A percentile compares a stretch with the other conserved stretches of the same genome.
Conservation (phyloP, 352 stramenopile genomes). For the Globisporangium camurandrum region DNA sequence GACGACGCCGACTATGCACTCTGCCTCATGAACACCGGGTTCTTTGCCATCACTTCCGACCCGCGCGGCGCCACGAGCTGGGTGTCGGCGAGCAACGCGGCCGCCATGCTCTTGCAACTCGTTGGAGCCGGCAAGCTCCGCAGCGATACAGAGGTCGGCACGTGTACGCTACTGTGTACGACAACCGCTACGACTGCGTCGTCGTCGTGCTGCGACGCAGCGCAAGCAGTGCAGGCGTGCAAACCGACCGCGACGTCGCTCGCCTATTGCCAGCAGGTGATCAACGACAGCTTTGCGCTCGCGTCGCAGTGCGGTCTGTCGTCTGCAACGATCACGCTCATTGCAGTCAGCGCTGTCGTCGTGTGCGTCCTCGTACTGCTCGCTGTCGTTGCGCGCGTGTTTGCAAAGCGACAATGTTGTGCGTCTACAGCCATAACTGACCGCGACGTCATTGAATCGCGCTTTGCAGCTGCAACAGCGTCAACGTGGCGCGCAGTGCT, state of each 20-base stretch:
- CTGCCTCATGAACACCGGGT: slow-evolving; percentile 62
- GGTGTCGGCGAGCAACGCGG: slow-evolving; percentile 2
- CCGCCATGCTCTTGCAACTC: slow-evolving; percentile 5
- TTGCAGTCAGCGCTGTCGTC: slow-evolving; percentile 10
- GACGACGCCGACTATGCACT: slow-evolving; percentile 38
- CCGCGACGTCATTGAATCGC: slow-evolving; percentile 15
- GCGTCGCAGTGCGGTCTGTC: slow-evolving; percentile 32
- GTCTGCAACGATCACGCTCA: slow-evolving; percentile 21
- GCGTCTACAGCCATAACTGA: too few relatives aligned
- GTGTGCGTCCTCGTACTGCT: slow-evolving; percentile 17
- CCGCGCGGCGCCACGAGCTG: neutral
- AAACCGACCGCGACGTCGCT: slow-evolving; percentile 17
- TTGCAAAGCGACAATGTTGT: slow-evolving; percentile 18
- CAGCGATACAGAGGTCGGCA: slow-evolving; percentile 10
- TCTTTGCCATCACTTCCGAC: slow-evolving; percentile 29
- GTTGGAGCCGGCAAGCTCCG: slow-evolving; percentile 4
- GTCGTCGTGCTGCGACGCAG: slow-evolving; percentile 27
- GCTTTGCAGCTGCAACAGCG: slow-evolving; percentile 15
- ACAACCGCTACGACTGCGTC: slow-evolving; percentile 21
- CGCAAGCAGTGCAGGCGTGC: slow-evolving; percentile 17
- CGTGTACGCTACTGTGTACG: slow-evolving; percentile 26
- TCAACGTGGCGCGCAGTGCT: slow-evolving; percentile 23
- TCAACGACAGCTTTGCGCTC: slow-evolving; percentile 29
- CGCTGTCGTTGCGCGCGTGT: slow-evolving; percentile 8
- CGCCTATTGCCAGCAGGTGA: slow-evolving; percentile 27